phyloP scores from a whole-genome alignment of 1,284 basidiomycete genomes.

The Cutaneotrichosporon cyanovorans region DNA sequence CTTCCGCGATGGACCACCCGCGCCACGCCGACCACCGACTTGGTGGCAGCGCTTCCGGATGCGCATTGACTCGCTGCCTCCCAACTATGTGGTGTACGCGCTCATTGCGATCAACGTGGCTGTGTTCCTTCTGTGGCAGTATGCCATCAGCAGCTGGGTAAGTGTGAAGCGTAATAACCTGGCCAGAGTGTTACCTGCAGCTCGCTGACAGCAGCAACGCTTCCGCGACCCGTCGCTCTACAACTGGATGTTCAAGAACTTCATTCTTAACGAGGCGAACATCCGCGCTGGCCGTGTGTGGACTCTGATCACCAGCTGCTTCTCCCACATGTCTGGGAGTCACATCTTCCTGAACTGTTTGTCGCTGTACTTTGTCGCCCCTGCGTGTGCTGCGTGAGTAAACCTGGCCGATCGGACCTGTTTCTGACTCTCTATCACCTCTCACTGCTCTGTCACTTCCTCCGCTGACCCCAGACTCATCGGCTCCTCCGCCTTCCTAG shows the following conservation, averaged over 20 bases:
- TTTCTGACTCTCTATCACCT: no score
- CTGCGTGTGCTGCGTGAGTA: conserved; percentile 53
- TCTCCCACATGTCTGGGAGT: conserved; percentile 58
- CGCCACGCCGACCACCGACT: no score
- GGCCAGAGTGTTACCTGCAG: no score
- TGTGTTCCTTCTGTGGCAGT: conserved; percentile 43
- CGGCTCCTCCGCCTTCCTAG: conserved; percentile 63
- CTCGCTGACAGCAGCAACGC: conserved; percentile 24
- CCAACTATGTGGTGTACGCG: conserved; percentile 1
- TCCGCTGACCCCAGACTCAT: conserved; percentile 47
- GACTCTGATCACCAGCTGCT: conserved; percentile 66
- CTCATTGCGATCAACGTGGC: conserved; percentile 39
- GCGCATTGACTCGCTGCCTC: conserved; percentile 3
- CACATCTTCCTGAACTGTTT: conserved; percentile 75
- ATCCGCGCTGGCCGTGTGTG: conserved; percentile 66
- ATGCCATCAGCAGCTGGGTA: conserved; percentile 34
- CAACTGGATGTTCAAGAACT: conserved; percentile 61
- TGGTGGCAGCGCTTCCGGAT: not conserved
- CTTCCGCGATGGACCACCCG: not conserved
- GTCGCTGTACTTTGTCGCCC: conserved; percentile 71
- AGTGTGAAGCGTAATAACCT: conserved; percentile 14
- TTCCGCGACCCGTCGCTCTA: conserved; percentile 51
- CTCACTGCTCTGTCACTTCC: no score
- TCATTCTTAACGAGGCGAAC: conserved; percentile 56
- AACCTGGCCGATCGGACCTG: no score